Evolutionary conservation across 1,284 basidiomycete genomes (phyloP).

Genomic region (Dichomitus squalens): DNA sequence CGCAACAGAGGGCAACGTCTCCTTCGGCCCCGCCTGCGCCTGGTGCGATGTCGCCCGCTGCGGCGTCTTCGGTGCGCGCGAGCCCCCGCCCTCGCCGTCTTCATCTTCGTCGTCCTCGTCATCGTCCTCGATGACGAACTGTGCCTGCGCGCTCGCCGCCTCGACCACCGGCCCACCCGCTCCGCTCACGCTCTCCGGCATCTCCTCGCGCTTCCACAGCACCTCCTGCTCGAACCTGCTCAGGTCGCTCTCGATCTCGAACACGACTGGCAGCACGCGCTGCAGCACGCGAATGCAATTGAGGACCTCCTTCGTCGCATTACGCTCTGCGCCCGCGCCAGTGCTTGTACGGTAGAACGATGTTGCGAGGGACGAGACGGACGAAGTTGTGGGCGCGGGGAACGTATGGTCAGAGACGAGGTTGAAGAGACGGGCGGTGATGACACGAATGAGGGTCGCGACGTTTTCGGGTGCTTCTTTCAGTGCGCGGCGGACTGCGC

Average conservation of each 20-base stretch:
- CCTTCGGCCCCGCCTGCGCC: conserved; percentile 40
- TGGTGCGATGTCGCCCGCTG: conserved; percentile 19
- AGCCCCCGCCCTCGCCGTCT: conserved; percentile 37
- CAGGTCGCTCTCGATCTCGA: conserved; percentile 78
- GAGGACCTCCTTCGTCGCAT: conserved; percentile 80
- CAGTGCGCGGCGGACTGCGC: conserved; percentile 78
- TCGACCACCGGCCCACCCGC: conserved; percentile 33
- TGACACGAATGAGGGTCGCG: conserved; percentile 75
- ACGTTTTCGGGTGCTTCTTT: conserved; percentile 83
- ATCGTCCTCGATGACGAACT: conserved; percentile 85
- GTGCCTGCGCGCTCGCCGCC: conserved; percentile 42
- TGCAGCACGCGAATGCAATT: conserved; percentile 88
- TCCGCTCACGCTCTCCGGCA: conserved; percentile 28
- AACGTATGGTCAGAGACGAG: conserved; percentile 84
- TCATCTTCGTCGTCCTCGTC: conserved; percentile 74
- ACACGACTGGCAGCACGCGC: conserved; percentile 85
- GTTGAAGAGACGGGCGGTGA: conserved; percentile 77
- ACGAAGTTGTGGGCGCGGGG: conserved; percentile 58
- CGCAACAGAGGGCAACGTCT: conserved; percentile 70
- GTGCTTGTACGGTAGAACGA: conserved; percentile 63
- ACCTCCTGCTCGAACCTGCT: conserved; percentile 71
- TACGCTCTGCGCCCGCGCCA: conserved; percentile 50
- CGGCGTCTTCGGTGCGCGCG: conserved; percentile 5
- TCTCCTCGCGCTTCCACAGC: conserved; percentile 69
- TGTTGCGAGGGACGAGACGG: conserved; percentile 67